Base-by-base conservation (phyloP, 192 early-diverging fungal species). In the Borealophlyctis nickersoniae region DNA sequence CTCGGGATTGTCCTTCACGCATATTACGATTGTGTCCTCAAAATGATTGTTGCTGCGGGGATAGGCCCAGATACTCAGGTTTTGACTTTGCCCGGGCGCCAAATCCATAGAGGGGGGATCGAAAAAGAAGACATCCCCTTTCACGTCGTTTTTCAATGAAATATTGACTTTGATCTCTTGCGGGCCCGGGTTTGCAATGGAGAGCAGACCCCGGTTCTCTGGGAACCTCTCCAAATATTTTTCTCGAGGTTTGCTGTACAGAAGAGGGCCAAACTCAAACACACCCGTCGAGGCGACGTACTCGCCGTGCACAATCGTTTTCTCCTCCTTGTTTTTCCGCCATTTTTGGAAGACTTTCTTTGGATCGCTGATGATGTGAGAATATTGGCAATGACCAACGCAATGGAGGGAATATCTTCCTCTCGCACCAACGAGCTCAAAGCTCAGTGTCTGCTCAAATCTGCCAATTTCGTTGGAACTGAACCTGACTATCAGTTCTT, bases 1-100 rank as follows among this genome's bases (percentile, higher is more conserved):
- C 66, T 86, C 83, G 11, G 85, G 85, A 64, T 86, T 86, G 63
- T 86, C 85, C 64, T 84, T 86, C n/a, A 86, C 71, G 56, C 79
- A 83, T 22, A 81, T 35, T 29, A 86, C 63, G 3, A 86, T 36
- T 2, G 62, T 63, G 56, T 86, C 85, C 56, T 86, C 85, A 54
- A 79, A 75, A 39, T 66, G 56, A 32, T 62, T 78, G 3, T 66
- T 58, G 3, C 58, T 60, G 28, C 73, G 49, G 27, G 85, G 85
- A 73, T 81, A 85, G 2, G 84, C 84, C 76, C 82, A 81, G 2
- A 86, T 26, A 4, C 45, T 51, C 4, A 86, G 50, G 14, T 28
- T 11, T 36, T 75, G 68, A 4, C 72, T 63, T 62, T 86, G 78
- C 23, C 79, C 77, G 0, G 81, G 63, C 13, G 31, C 23, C 1